Evolutionary conservation across 192 early-diverging fungal genomes (phyloP), one percentile per base, ranked within the genome.

Genomic region (Coemansia sp.): DNA sequence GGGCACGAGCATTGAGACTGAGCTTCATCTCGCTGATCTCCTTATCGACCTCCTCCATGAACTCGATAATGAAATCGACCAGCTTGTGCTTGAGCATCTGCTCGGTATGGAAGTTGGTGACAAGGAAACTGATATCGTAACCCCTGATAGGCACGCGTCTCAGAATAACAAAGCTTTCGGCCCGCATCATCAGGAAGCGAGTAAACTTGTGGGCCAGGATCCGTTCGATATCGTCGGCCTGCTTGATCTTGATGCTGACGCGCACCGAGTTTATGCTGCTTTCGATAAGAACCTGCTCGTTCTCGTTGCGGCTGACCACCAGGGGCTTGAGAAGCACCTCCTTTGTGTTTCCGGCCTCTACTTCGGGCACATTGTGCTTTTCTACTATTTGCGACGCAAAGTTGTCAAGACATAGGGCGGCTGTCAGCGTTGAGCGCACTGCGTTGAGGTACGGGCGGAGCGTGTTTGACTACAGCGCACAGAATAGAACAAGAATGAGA

Each of bases 31-130:
- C 95, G 72, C 92, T 95, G 70, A 99, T 99, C 74, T 99, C 97
- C 86, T 95, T 96, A 82, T 99, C 97, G 18, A 99, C 97, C 66
- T 96, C 97, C 76, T 99, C 97, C 97, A 99, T 99, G 73, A 99
- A 99, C 84, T 97, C 92, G 60, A 99, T 90, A 71, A 97, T 94
- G 79, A 99, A 99, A 83, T 99, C 97, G 11, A 99, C 97, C 70
- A 99, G 83, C 81, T 99, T 99, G 87, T 99, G 95, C 87, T 97
- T 97, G 80, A 88, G 95, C 97, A 99, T 97, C 76, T 93, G 92
- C 80, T 99, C 97, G 5, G 95, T 95, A 69, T 99, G 97, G 85
- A 90, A 87, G 86, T 99, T 97, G 61, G 97, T 99, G 56, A 99
- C 90, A 66, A 99, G 73, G 85, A 99, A 99, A 52, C 88, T 90